A percentile compares a stretch with the other conserved stretches of the same genome.
These are phyloP conservation scores for Parathielavia hyrcaniae DNA, from an alignment of 495 filamentous ascomycete species.

Conservation along the genomic window DNA sequence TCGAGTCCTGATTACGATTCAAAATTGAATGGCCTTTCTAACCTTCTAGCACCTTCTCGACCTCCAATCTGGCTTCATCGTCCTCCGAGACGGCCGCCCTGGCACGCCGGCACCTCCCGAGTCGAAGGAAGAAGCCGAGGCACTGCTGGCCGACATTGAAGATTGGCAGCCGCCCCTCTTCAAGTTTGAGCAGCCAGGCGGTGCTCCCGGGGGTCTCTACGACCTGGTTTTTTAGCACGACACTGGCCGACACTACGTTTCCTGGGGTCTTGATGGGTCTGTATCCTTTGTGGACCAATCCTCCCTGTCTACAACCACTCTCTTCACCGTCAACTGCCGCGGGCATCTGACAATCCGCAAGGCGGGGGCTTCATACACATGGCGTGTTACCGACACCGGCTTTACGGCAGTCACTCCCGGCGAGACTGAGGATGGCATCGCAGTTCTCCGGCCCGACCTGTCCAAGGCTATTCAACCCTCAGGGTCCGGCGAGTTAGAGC, in stretches of 20 bases:
- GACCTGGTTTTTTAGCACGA: neutral
- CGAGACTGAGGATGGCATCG: neutral
- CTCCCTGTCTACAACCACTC: neutral
- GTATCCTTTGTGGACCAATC: constrained; percentile 1
- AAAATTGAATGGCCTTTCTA: neutral
- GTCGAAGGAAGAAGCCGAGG: neutral
- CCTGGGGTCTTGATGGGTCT: neutral
- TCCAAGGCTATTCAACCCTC: neutral
- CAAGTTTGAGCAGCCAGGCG: constrained; percentile 2
- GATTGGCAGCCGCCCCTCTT: constrained; percentile 1
- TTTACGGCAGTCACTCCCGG: constrained; percentile 2
- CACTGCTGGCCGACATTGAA: neutral
- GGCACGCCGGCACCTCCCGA: neutral
- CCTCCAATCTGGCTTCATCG: neutral
- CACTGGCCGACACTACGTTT: neutral
- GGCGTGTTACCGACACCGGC: neutral
- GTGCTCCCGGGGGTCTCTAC: neutral
- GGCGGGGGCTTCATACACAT: constrained; percentile 5
- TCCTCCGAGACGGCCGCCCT: neutral
- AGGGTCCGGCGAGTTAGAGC: neutral
- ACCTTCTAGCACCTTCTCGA: constrained; percentile 3
- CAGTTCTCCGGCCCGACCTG: neutral
- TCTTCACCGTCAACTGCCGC: constrained; percentile 15
- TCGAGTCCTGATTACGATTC: neutral
- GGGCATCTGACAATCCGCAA: constrained; percentile 7